These are phyloP conservation scores for Petrea volubilis DNA, from an alignment of 257 asterid genomes.

Conservation along the genomic window DNA sequence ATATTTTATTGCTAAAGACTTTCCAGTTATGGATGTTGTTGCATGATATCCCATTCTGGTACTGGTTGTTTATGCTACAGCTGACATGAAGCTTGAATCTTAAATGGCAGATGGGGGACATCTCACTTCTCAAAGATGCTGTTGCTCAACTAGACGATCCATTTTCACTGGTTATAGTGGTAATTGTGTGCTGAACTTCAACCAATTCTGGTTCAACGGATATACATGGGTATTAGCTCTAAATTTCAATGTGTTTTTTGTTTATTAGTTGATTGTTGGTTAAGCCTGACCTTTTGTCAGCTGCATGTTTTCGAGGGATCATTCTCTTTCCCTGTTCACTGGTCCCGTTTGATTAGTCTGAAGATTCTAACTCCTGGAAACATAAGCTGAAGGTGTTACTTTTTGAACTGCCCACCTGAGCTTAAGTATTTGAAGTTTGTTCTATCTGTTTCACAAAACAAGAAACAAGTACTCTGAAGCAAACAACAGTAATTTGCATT, in stretches of 20 bases:
- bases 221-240: constrained; percentile 98
- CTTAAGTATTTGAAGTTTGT: constrained; percentile 6
- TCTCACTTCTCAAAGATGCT: constrained; percentile 97
- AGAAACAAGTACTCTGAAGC: background rate
- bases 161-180: constrained; percentile 99
- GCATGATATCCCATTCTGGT: constrained; percentile 23
- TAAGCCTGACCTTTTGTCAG: constrained; percentile 33
- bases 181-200: constrained; percentile 99
- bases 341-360: background rate
- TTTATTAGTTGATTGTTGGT: constrained; percentile 39
- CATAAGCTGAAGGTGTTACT: background rate
- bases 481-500: background rate
- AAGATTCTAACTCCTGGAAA: background rate
- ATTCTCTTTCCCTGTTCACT: background rate
- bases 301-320: constrained; percentile 13
- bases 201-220: constrained; percentile 97
- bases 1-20: constrained; percentile 58
- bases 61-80: constrained; percentile 20
- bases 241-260: constrained; percentile 62
- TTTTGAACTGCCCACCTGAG: background rate
- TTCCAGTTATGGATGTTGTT: constrained; percentile 49
- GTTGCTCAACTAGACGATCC: constrained; percentile 97
- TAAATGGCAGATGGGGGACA: constrained; percentile 92
- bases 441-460: constrained; percentile 1
- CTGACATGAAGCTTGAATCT: constrained; percentile 38